Evolutionary conservation across 306 rosid genomes (phyloP).

Genomic region (Gleditsia sinensis): DNA sequence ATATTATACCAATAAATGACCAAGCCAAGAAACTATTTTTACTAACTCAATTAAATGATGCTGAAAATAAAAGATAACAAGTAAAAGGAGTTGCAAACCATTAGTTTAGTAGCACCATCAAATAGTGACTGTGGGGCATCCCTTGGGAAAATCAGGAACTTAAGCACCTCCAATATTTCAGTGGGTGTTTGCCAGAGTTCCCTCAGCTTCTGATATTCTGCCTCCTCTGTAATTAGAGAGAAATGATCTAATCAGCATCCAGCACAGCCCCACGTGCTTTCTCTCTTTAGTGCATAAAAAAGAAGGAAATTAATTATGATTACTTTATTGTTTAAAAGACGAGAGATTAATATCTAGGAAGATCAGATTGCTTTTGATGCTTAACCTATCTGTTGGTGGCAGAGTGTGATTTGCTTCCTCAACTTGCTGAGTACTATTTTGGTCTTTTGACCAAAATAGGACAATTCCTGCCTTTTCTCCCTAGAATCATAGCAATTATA

Average conservation of each 20-base stretch:
- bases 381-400: slow-evolving; percentile 58
- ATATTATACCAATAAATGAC: too few species aligned
- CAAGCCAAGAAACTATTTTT: too few species aligned
- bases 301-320: background rate
- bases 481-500: slow-evolving; percentile 27
- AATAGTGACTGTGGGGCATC: slow-evolving; percentile 45
- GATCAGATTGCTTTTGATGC: background rate
- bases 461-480: slow-evolving; percentile 47
- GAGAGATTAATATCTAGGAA: background rate
- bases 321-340: background rate
- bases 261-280: background rate
- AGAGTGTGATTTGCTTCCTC: slow-evolving; percentile 43
- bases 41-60: too few species aligned
- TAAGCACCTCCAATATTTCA: slow-evolving; percentile 45
- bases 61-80: too few species aligned
- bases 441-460: slow-evolving; percentile 59
- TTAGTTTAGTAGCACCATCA: slow-evolving; percentile 55
- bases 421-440: slow-evolving; percentile 52
- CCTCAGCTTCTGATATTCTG: slow-evolving; percentile 18
- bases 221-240: slow-evolving; percentile 34
- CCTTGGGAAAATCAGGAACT: slow-evolving; percentile 36
- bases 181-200: slow-evolving; percentile 42
- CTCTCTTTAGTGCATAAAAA: too few species aligned
- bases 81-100: slow-evolving; percentile 27
- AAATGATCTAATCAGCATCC: slow-evolving; percentile 16